Conservation (phyloP, 1,284 basidiomycete genomes). For the Boletus mariae region DNA sequence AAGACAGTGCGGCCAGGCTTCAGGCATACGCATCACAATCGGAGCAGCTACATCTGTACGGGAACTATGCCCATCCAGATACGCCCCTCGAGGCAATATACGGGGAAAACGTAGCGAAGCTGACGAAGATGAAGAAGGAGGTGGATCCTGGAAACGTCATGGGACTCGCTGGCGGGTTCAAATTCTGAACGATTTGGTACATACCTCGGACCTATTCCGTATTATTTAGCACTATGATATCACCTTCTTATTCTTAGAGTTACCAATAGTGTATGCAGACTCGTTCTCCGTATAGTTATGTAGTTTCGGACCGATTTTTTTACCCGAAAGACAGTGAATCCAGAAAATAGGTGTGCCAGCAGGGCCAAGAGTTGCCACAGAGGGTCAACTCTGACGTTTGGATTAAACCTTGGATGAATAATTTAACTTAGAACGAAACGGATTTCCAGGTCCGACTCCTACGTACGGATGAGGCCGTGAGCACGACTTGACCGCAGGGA, state of each 20-base stretch:
- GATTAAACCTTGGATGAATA: not conserved
- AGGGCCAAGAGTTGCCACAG: not conserved
- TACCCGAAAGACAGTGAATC: not conserved
- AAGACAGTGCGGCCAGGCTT: constrained; percentile 40
- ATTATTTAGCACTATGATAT: constrained; percentile 6
- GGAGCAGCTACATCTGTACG: constrained; percentile 40
- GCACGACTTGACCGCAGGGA: constrained; percentile 8
- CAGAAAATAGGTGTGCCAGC: not conserved
- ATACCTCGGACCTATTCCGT: constrained; percentile 7
- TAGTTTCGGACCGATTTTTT: not conserved
- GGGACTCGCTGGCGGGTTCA: constrained; percentile 52
- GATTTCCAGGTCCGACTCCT: constrained; percentile 9
- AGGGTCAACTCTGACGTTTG: not conserved
- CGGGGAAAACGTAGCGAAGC: constrained; percentile 41
- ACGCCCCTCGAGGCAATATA: constrained; percentile 49
- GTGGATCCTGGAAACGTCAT: constrained; percentile 55
- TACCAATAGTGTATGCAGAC: not conserved
- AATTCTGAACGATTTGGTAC: constrained; percentile 8
- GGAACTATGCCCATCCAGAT: constrained; percentile 51
- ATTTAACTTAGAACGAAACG: not conserved
- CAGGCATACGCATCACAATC: constrained; percentile 37
- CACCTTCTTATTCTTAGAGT: constrained; percentile 1
- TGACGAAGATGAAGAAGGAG: constrained; percentile 39
- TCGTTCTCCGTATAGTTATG: not conserved
- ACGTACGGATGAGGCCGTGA: constrained; percentile 2